Conservation (phyloP, 805 yeast species). For the Isabelozyma heimii region DNA sequence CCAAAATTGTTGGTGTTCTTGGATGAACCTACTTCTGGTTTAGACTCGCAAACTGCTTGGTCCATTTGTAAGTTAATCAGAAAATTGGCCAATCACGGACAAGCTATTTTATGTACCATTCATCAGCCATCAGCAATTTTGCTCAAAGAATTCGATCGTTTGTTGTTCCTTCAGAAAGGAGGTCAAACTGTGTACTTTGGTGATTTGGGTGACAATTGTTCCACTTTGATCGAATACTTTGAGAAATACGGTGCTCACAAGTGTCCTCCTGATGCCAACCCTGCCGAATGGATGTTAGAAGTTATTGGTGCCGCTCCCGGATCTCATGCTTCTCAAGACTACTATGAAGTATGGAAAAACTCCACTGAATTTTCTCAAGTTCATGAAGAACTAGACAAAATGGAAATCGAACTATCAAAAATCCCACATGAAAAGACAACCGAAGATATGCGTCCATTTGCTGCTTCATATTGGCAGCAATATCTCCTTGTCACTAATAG, state of each 20-base stretch:
- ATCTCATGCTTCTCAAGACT: constrained; percentile 22
- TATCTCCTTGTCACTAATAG: constrained; percentile 23
- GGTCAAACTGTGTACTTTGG: constrained; percentile 78
- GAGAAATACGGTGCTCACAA: constrained; percentile 61
- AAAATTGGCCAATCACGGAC: constrained; percentile 32
- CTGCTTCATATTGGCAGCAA: constrained; percentile 17
- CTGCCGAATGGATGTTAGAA: constrained; percentile 48
- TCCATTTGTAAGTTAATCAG: constrained; percentile 31
- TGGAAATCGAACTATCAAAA: constrained; percentile 18
- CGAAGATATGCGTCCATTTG: constrained; percentile 11
- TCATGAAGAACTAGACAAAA: constrained; percentile 11
- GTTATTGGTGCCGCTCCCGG: constrained; percentile 31
- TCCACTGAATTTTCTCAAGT: constrained; percentile 14
- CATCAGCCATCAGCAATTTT: constrained; percentile 81
- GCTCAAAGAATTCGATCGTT: constrained; percentile 70
- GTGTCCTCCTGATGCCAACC: constrained; percentile 71
- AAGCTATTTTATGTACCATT: constrained; percentile 50
- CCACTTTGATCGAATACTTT: constrained; percentile 59
- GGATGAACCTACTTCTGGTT: constrained; percentile 41
- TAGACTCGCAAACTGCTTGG: constrained; percentile 39
- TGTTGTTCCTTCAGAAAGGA: constrained; percentile 66
- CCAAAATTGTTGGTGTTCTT: constrained; percentile 24
- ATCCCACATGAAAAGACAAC: constrained; percentile 13
- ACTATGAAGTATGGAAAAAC: constrained; percentile 20
- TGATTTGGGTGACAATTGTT: constrained; percentile 60